phyloP scores from a whole-genome alignment of 1,139 yeast genomes.

The Pneumocystis carinii region DNA sequence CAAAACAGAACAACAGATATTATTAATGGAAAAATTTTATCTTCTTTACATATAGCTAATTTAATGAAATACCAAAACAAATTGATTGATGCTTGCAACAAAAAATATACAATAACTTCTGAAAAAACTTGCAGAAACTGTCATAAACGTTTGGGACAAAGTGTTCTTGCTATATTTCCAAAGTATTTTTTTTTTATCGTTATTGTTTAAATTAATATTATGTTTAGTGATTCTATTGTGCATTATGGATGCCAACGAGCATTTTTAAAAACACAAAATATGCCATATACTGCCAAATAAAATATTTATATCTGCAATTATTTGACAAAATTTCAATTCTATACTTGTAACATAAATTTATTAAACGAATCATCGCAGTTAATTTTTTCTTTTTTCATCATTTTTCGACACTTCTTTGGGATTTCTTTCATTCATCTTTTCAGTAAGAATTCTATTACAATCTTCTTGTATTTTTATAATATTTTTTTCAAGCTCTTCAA shows the following conservation, averaged over 20 bases:
- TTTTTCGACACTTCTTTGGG: background rate
- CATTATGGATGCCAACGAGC: conserved; percentile 51
- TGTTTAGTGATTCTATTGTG: conserved; percentile 31
- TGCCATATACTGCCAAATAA: background rate
- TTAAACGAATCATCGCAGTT: background rate
- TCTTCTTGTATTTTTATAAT: background rate
- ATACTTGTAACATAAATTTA: background rate
- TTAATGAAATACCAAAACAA: conserved; percentile 26
- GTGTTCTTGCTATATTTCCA: conserved; percentile 42
- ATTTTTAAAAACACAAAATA: background rate
- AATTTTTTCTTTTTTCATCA: background rate
- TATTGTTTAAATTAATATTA: background rate
- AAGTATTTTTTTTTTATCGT: conserved; percentile 16
- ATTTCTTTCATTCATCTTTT: background rate
- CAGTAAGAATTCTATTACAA: background rate
- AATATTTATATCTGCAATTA: background rate
- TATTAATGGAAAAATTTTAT: conserved; percentile 19
- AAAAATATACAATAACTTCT: conserved; percentile 27
- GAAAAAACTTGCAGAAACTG: conserved; percentile 46
- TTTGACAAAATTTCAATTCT: background rate
- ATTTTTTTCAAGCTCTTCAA: background rate
- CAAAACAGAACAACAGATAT: conserved; percentile 25
- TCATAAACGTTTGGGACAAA: conserved; percentile 43
- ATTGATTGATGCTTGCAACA: conserved; percentile 28
- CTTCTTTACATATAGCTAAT: conserved; percentile 29